Conservation (phyloP, 1,139 yeast genomes). For the Geotrichum macrosporum region DNA sequence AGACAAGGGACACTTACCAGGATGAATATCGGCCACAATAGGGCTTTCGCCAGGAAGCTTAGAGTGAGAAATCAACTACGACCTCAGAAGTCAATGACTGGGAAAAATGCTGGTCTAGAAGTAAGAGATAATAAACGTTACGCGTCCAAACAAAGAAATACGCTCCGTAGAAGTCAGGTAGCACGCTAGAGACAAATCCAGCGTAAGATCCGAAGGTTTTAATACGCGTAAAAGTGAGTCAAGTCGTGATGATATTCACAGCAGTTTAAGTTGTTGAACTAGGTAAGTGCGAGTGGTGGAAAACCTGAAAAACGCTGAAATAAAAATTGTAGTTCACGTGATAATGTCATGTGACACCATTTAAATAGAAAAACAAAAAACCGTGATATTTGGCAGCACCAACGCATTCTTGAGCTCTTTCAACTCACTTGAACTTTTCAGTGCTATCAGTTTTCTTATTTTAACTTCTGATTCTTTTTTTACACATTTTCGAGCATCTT, state of each 20-base stretch:
- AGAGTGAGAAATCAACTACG: background rate
- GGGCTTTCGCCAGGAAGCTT: conserved; percentile 5
- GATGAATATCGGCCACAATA: conserved; percentile 1
- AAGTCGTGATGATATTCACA: too few relatives aligned
- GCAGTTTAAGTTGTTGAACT: too few relatives aligned
- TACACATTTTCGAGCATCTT: too few relatives aligned
- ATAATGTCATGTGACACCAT: background rate
- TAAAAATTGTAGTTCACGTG: background rate
- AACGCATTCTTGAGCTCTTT: too few relatives aligned
- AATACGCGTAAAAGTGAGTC: conserved; percentile 2
- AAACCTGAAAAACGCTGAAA: conserved; percentile 12
- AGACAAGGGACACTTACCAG: conserved; percentile 8
- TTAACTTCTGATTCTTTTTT: too few relatives aligned
- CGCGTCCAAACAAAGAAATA: background rate
- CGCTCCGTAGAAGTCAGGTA: too few relatives aligned
- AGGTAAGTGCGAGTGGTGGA: conserved; percentile 9
- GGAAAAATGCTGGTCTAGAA: background rate
- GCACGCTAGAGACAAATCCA: too few relatives aligned
- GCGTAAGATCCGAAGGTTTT: background rate
- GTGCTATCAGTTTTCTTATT: too few relatives aligned
- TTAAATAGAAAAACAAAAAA: too few relatives aligned
- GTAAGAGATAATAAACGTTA: background rate
- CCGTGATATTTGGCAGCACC: too few relatives aligned
- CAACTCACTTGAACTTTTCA: too few relatives aligned
- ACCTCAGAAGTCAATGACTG: background rate